Percentiles rank a stretch among this genome's conserved stretches.
Evolutionary conservation across 805 yeast genomes (phyloP).

Genomic region (Nakazawaea ambrosiae): DNA sequence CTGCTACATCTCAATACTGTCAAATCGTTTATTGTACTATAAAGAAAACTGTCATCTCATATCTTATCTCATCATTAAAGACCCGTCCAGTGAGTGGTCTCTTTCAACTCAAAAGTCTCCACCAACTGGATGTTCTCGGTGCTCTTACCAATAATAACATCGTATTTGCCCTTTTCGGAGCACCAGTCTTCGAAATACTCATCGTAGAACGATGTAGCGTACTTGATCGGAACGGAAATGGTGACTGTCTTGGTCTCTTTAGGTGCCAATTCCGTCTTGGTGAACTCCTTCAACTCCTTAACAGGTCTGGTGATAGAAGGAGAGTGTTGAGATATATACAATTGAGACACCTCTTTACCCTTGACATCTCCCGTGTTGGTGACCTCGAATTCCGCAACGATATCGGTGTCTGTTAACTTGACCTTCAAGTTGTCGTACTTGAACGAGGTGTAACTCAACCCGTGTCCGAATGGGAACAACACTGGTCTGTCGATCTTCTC

Average conservation of each 20-base stretch:
- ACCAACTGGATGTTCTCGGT: constrained; percentile 12
- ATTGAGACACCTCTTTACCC: constrained; percentile 52
- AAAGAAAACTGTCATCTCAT: too few species aligned
- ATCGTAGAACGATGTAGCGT: constrained; percentile 49
- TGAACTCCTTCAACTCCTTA: constrained; percentile 49
- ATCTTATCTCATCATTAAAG: too few species aligned
- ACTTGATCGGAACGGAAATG: constrained; percentile 35
- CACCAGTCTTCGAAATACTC: constrained; percentile 43
- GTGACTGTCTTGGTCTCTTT: constrained; percentile 26
- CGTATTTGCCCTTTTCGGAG: constrained; percentile 44
- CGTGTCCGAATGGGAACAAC: constrained; percentile 56
- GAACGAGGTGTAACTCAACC: constrained; percentile 54
- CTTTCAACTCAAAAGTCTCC: constrained; percentile 8
- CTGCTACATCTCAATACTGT: too few species aligned
- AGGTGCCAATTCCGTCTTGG: constrained; percentile 38
- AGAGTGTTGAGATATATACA: constrained; percentile 31
- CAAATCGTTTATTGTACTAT: too few species aligned
- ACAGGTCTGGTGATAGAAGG: constrained; percentile 41
- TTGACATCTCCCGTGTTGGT: constrained; percentile 39
- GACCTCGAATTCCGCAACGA: constrained; percentile 31
- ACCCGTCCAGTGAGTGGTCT: constrained; percentile 13
- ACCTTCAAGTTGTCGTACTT: constrained; percentile 31
- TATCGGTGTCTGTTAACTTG: constrained; percentile 14
- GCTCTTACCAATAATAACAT: constrained; percentile 38
- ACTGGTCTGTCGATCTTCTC: constrained; percentile 43